Evolutionary conservation across 257 asterid species (phyloP).

Genomic region (Primulina eburnea): DNA sequence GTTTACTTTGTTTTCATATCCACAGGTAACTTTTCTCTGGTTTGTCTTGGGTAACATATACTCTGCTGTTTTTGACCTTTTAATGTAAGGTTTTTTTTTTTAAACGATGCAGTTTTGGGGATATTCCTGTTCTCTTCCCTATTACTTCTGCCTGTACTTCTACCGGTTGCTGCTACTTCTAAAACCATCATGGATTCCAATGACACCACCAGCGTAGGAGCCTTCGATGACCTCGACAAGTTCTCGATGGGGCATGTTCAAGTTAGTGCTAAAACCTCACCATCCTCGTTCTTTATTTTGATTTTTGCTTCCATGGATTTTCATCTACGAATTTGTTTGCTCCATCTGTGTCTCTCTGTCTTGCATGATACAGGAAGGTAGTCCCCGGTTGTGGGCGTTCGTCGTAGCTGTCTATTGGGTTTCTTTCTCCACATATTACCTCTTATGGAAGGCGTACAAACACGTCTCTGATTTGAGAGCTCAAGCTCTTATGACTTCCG

Average conservation of each 20-base stretch:
- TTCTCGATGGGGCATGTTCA: slow-evolving; percentile 70
- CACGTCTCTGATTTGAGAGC: slow-evolving; percentile 67
- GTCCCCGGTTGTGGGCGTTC: slow-evolving; percentile 75
- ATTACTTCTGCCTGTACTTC: slow-evolving; percentile 69
- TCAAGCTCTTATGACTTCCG: slow-evolving; percentile 73
- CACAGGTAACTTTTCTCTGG: slow-evolving; percentile 42
- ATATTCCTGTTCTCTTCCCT: slow-evolving; percentile 62
- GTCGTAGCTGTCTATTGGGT: slow-evolving; percentile 60
- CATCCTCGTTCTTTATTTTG: not conserved
- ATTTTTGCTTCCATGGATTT: not conserved
- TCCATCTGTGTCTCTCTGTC: not conserved
- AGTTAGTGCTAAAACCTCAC: slow-evolving; percentile 39
- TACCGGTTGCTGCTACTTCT: slow-evolving; percentile 71
- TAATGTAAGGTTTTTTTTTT: not conserved
- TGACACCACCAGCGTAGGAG: slow-evolving; percentile 58
- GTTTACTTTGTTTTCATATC: slow-evolving; percentile 86
- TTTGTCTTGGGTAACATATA: not conserved
- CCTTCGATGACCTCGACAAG: slow-evolving; percentile 72
- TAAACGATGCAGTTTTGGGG: slow-evolving; percentile 55
- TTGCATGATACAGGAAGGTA: slow-evolving; percentile 40
- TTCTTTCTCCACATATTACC: slow-evolving; percentile 56
- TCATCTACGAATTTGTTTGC: not conserved
- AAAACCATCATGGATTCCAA: slow-evolving; percentile 23
- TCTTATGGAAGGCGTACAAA: slow-evolving; percentile 80
- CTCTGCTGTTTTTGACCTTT: too few species aligned